Conservation (phyloP, 2,329 filamentous ascomycete genomes). For the Rutstroemia sp. region DNA sequence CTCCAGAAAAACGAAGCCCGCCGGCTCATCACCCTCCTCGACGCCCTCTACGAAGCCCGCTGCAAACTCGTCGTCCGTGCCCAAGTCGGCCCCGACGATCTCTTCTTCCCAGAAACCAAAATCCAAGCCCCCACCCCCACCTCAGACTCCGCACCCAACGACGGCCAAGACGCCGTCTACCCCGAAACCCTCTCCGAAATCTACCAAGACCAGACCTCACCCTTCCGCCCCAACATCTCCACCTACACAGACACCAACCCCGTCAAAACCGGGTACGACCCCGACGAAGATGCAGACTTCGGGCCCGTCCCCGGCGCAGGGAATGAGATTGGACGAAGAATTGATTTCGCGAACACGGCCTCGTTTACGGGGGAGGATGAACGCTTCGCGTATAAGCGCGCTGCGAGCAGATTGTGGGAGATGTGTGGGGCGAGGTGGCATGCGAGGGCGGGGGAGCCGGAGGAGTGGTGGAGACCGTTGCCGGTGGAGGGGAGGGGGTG, state of each 20-base stretch:
- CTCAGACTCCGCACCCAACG: slow-evolving; percentile 21
- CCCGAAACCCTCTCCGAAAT: slow-evolving; percentile 65
- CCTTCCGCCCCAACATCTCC: slow-evolving; percentile 73
- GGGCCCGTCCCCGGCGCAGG: slow-evolving; percentile 30
- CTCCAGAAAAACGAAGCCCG: slow-evolving; percentile 74
- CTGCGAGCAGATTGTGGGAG: slow-evolving; percentile 73
- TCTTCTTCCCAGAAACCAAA: slow-evolving; percentile 64
- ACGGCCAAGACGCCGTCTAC: slow-evolving; percentile 46
- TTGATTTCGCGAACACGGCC: slow-evolving; percentile 59
- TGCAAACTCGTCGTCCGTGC: slow-evolving; percentile 69
- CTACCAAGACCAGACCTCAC: slow-evolving; percentile 69
- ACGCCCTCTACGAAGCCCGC: slow-evolving; percentile 74
- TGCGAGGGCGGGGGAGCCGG: slow-evolving; percentile 41
- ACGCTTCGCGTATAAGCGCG: slow-evolving; percentile 72
- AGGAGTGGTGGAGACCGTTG: slow-evolving; percentile 62
- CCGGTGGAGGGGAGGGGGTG: slow-evolving; percentile 57
- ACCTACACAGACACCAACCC: slow-evolving; percentile 42
- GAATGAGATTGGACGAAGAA: slow-evolving; percentile 32
- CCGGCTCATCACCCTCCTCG: slow-evolving; percentile 71
- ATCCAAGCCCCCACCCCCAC: slow-evolving; percentile 9
- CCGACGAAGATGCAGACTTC: slow-evolving; percentile 52
- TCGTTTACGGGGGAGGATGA: slow-evolving; percentile 77
- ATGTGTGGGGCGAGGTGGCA: slow-evolving; percentile 71
- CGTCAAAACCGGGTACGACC: slow-evolving; percentile 42
- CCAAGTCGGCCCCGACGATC: slow-evolving; percentile 58